Evolutionary conservation across 2,329 filamentous ascomycete species (phyloP), one percentile per base, ranked within the genome.

Genomic region (Fusarium lateritium): DNA sequence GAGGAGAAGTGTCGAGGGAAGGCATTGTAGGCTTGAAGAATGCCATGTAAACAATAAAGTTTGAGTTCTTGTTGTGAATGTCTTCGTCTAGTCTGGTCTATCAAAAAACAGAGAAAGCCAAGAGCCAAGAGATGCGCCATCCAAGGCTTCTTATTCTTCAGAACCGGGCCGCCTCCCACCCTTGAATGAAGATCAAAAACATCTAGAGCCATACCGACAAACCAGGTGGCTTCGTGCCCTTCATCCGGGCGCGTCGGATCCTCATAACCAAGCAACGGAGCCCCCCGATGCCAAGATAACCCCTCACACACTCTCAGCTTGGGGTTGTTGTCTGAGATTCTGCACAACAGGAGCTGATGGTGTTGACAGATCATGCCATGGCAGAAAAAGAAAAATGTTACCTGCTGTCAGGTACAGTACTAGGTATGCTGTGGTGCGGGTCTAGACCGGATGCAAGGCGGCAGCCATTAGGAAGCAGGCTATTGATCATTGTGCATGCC

Each of bases 291-390:
- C 34, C 44, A 43, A 50, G 61, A 59, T 45, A 60, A 64, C 56
- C 58, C 72, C 70, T 66, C 67, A 68, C 57, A 52, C 46, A 56
- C 22, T 47, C 51, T 51, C 39, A 31, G 40, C 14, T 4, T 22
- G 26, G 39, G 57, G n/a, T 38, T 24, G 54, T 62, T 74, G 69
- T 71, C 69, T 71, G 39, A 54, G 63, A 47, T 65, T 39, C 58
- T 49, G 51, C 52, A 55, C 43, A 44, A 43, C 36, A 33, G 44
- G 15, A 43, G 22, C 33, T 44, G 54, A 53, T 59, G 43, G 43
- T 54, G 39, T 22, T 56, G 42, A 54, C 34, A 63, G 51, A 73
- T 73, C 70, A 67, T 73, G 58, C 65, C 70, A 73, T 73, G 52
- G 61, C 26, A 19, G 9, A 40, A 40, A 38, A 42, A 19, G n/a